These are phyloP conservation scores for Cordyceps farinosa DNA, from an alignment of 2,329 filamentous ascomycete species.

Conservation along the genomic window DNA sequence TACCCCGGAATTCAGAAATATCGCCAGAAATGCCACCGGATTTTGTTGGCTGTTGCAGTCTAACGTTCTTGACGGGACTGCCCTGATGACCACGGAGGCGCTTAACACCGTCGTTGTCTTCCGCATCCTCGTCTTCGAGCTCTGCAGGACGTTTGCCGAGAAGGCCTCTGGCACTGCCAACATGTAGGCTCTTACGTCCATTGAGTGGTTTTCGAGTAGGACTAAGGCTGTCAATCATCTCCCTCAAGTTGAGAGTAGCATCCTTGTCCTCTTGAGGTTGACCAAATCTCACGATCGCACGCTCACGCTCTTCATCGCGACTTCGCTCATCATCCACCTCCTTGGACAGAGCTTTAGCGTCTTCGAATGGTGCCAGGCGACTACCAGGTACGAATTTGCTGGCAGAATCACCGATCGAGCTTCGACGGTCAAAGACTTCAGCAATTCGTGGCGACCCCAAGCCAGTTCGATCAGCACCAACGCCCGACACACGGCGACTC, in stretches of 20 bases:
- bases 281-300: constrained; percentile 53
- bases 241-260: constrained; percentile 63
- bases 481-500: constrained; percentile 56
- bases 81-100: constrained; percentile 67
- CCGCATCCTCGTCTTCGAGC: constrained; percentile 59
- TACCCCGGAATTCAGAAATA: constrained; percentile 38
- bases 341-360: constrained; percentile 59
- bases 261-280: constrained; percentile 53
- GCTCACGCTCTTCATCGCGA: constrained; percentile 59
- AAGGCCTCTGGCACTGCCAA: constrained; percentile 69
- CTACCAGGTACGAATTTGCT: constrained; percentile 58
- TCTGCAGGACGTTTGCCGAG: constrained; percentile 72
- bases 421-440: constrained; percentile 66
- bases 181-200: constrained; percentile 71
- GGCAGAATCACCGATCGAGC: constrained; percentile 66
- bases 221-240: constrained; percentile 74
- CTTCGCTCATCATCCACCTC: constrained; percentile 59
- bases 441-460: constrained; percentile 73
- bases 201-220: constrained; percentile 67
- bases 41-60: constrained; percentile 64
- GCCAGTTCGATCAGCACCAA: constrained; percentile 67
- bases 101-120: constrained; percentile 61
- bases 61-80: constrained; percentile 74
- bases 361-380: constrained; percentile 57
- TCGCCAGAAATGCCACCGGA: constrained; percentile 63